Percentiles rank a stretch among this genome's conserved stretches.
Evolutionary conservation across 2,329 filamentous ascomycete species (phyloP).

Genomic region (Trichoderma breve): DNA sequence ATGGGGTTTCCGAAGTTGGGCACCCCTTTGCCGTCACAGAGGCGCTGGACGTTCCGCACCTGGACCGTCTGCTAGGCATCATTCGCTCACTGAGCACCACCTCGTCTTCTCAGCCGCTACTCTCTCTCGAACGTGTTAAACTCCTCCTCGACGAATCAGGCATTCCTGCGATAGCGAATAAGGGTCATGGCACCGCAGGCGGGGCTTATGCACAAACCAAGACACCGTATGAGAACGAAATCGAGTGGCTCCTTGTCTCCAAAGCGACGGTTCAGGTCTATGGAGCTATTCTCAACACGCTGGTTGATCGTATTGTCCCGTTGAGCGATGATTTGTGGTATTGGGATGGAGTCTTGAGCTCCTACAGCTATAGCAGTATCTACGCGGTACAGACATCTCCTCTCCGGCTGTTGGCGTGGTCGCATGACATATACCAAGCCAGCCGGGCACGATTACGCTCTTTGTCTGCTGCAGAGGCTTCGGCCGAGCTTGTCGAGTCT

Average conservation of each 20-base stretch:
- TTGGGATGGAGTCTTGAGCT: constrained; percentile 86
- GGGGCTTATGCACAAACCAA: constrained; percentile 32
- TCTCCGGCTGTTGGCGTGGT: constrained; percentile 68
- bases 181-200: constrained; percentile 34
- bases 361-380: constrained; percentile 72
- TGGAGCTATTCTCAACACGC: constrained; percentile 70
- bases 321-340: constrained; percentile 89
- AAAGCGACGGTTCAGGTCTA: constrained; percentile 93
- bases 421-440: constrained; percentile 66
- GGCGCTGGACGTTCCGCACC: constrained; percentile 50
- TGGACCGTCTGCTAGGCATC: constrained; percentile 63
- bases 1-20: constrained; percentile 39
- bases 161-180: constrained; percentile 46
- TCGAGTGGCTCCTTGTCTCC: constrained; percentile 87
- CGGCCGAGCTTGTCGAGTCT: constrained; percentile 36
- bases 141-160: constrained; percentile 62
- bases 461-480: constrained; percentile 30
- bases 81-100: constrained; percentile 70
- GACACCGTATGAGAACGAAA: constrained; percentile 66
- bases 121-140: constrained; percentile 60
- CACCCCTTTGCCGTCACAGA: constrained; percentile 37
- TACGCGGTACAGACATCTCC: constrained; percentile 89
- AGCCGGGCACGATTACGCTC: constrained; percentile 47
- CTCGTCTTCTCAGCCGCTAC: constrained; percentile 60
- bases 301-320: constrained; percentile 80